Percentiles rank a stretch among this genome's conserved stretches.
Conservation (phyloP, 768 basidiomycete genomes). For the Lentinus tigrinus region DNA sequence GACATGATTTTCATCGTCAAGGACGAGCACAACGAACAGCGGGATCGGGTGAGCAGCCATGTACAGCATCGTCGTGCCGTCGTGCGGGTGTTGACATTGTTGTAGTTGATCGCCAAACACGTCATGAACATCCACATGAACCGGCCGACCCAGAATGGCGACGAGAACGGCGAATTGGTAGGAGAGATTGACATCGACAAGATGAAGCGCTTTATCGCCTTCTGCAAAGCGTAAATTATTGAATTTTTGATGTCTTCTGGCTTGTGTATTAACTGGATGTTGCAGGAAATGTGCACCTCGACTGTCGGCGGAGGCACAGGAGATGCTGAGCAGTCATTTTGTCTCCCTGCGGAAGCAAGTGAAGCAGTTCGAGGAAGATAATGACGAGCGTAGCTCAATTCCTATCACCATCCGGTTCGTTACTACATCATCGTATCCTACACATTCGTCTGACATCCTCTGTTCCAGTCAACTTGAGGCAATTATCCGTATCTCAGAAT, state of each 20-base stretch:
- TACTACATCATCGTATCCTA: neutral
- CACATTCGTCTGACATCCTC: conserved; percentile 4
- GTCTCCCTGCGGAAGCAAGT: conserved; percentile 91
- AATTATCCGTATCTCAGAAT: conserved; percentile 97
- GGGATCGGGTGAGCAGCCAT: conserved; percentile 71
- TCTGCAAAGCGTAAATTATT: conserved; percentile 80
- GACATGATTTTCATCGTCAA: conserved; percentile 99
- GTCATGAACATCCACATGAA: conserved; percentile 99
- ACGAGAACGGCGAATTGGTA: conserved; percentile 62
- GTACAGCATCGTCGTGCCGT: neutral
- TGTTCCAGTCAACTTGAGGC: conserved; percentile 86
- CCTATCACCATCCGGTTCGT: conserved; percentile 95
- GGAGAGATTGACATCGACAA: conserved; percentile 96
- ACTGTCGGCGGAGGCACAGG: conserved; percentile 88
- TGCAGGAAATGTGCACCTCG: conserved; percentile 93
- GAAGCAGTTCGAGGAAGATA: conserved; percentile 93
- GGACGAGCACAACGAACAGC: conserved; percentile 93
- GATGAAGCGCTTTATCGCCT: conserved; percentile 97
- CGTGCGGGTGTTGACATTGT: neutral
- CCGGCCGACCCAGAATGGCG: conserved; percentile 61
- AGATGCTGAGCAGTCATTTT: conserved; percentile 95
- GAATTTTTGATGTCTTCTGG: neutral
- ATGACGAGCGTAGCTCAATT: conserved; percentile 96
- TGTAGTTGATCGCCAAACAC: conserved; percentile 91
- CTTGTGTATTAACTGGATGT: neutral